Base-by-base conservation (phyloP, 2,329 filamentous ascomycete genomes). In the Fusarium xyrophilum region DNA sequence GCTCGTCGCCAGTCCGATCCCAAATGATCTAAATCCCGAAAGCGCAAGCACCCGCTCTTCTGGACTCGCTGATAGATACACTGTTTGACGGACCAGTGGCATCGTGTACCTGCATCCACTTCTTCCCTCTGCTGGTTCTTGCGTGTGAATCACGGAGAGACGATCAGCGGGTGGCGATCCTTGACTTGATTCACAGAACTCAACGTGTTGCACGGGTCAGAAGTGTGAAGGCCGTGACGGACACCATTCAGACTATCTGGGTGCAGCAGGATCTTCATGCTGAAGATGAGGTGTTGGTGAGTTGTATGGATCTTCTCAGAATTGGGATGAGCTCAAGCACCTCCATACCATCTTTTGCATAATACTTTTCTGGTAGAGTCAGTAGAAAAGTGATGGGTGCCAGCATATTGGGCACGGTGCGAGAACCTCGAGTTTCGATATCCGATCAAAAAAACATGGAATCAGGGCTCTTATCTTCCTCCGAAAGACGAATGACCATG, bases 91-190 rank as follows among this genome's bases (percentile, higher is more conserved):
- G 39, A 21, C 58, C 63, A 6, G 19, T 56, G 7, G 32, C 60
- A 28, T 23, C 43, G 4, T 58, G 51, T 23, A 38, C 57, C 14
- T 80, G 78, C 30, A 55, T 67, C 13, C 77, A 78, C 60, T 75
- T 77, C 56, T 80, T 80, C 7, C 78, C 78, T 0, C 40, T 80
- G 3, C 69, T 79, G 19, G 76, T 80, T 23, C 47, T 80, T 0
- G 75, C 73, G 14, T 78, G 77, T 60, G 78, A 80, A 67, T 76
- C 78, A 17, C 65, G 70, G 10, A 75, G 65, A 5, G 78, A 80
- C 8, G 74, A 76, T 36, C 75, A 76, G n/a, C 65, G 78, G n/a
- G 56, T 62, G 1, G 61, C 69, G 4, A 73, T 79, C 5, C 57
- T 79, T 6, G 64, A 67, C 11, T n/a, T 80, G 15, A 74, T 80